Evolutionary conservation across 2,329 filamentous ascomycete genomes (phyloP), one percentile per base, ranked within the genome.

Genomic region (Penicillium nordicum): DNA sequence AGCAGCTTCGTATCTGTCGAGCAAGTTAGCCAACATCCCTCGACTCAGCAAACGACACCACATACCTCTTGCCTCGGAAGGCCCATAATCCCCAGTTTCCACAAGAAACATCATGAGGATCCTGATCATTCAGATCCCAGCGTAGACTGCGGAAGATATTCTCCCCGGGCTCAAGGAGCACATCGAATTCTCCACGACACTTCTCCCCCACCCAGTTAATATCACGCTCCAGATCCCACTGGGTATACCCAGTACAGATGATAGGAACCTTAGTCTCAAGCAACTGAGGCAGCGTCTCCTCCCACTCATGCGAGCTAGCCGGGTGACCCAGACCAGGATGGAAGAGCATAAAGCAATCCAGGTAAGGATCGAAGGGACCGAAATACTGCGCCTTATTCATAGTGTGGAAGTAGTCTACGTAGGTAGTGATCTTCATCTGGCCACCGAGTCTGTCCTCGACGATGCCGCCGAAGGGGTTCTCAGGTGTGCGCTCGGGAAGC

Each of bases 21-120:
- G 27, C 41, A 38, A 29, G 43, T 64, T 58, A 59, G 62, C 34
- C 16, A 38, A 32, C 25, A 40, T 27, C 25, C 11, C 48, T 29
- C 5, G 7, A 32, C 8, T 44, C 16, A 25, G 18, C 14, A 12
- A 43, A 41, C 21, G 9, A 32, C 66, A 83, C 65, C 83, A 57
- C 84, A 66, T 84, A 97, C 85, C 93, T 88, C 85, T 99, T 99
- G 66, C 94, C 94, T 76, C 94, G 85, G 80, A 99, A 99, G 14
- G 88, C 92, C 91, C 95, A 99, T 2, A 96, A 80, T 11, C 94
- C 94, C 91, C 92, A 99, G 75, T 99, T 99, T 53, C 94, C 93
- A 69, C 91, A 95, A 66, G 88, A 96, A 60, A 97, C 81, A 74
- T 97, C 94, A 70, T 95, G 90, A 7, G 93, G 92, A 72, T 97